phyloP scores from a whole-genome alignment of 1,284 basidiomycete species.

The Austroboletus niveus region DNA sequence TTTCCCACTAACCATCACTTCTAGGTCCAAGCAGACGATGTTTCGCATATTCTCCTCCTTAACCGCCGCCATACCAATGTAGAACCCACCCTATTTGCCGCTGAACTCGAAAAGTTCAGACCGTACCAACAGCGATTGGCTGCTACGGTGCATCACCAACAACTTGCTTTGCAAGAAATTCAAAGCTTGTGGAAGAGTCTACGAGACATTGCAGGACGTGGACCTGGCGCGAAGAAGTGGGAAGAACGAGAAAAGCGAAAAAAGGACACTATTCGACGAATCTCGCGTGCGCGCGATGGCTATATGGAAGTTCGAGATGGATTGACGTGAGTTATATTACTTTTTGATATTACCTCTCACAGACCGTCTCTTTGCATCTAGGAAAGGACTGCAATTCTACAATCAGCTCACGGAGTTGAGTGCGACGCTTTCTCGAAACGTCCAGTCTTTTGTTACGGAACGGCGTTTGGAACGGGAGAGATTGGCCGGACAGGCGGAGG shows the following conservation, averaged over 20 bases:
- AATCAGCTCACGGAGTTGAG: conserved; percentile 74
- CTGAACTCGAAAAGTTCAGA: conserved; percentile 93
- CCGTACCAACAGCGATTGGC: conserved; percentile 85
- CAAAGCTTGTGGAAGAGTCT: conserved; percentile 68
- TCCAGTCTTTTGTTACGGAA: conserved; percentile 59
- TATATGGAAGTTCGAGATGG: conserved; percentile 89
- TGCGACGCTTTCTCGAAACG: conserved; percentile 57
- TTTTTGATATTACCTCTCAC: conserved; percentile 7
- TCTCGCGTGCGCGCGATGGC: conserved; percentile 74
- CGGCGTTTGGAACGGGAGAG: conserved; percentile 73
- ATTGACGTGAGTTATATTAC: conserved; percentile 57
- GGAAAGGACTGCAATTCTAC: conserved; percentile 90
- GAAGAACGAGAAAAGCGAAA: conserved; percentile 77
- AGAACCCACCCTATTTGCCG: conserved; percentile 86
- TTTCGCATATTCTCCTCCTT: conserved; percentile 90
- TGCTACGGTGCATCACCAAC: conserved; percentile 77
- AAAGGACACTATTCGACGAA: conserved; percentile 68
- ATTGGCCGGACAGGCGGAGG: conserved; percentile 69
- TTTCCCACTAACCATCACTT: conserved; percentile 1
- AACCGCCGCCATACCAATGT: conserved; percentile 85
- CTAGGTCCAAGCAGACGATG: conserved; percentile 93
- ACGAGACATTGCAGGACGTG: conserved; percentile 69
- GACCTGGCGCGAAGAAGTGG: conserved; percentile 73
- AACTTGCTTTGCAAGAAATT: conserved; percentile 68
- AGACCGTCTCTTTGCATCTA: conserved; percentile 29